Base-by-base conservation (phyloP, 129 eudicot genomes). In the Flaveria sonorensis region DNA sequence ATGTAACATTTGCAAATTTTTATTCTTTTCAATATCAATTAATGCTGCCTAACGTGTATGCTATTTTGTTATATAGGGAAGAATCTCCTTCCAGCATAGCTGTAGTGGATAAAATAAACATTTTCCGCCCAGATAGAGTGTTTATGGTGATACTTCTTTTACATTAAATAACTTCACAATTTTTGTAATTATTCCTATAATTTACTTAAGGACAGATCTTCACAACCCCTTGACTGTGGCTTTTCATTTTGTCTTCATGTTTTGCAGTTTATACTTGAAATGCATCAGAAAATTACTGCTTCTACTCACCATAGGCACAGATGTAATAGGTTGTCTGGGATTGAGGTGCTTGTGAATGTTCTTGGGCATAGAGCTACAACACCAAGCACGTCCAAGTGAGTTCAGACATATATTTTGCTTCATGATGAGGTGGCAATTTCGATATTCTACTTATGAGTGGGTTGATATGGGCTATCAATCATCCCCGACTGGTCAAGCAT, bases 81-180 rank as follows among this genome's bases (percentile, higher is more conserved):
- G 85, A 79, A 21, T 75, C 81, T 75, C 70, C 85, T 67, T 55
- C 69, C 66, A 85, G 78, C 73, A 16, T 57, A 68, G 89, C 84
- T 60, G 88, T 95, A 67, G 62, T 86, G 60, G 99, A 95, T 89
- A 95, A 88, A 90, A 88, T 95, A 42, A 87, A 91, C 85, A 83
- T 94, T 72, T 94, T 94, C 76, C 87, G 99, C 21, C 92, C 99
- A 0, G 99, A 91, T 82, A 86, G 99, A 95, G 99, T 95, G 53
- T 95, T 95, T 72, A 89, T 83, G 96, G 99, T 92, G 80, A 79
- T 57, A 28, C 40, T 21, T 36, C 16, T 11, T 55, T 36, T 56
- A 45, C 62, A 45, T 60, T 68, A 16, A 18, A 7, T 53, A 18
- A 39, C 52, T 40, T 40, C 28, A n/a, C 51, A 39, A 7, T n/a